A percentile compares a stretch with the other conserved stretches of the same genome.
phyloP scores from a whole-genome alignment of 1,139 yeast species.

The Candida sp. region DNA sequence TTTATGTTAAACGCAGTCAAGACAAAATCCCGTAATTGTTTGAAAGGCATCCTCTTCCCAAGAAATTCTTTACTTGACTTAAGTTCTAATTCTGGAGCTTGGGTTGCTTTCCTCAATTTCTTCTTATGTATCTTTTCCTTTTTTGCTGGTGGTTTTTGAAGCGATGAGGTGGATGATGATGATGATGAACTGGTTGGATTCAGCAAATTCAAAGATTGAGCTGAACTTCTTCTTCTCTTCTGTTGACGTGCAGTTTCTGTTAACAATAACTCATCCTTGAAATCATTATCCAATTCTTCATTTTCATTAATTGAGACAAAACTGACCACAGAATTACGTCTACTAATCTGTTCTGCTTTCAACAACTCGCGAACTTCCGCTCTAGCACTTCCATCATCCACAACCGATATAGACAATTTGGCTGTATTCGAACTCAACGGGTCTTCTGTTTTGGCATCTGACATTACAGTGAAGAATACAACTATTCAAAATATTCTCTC shows the following conservation, averaged over 20 bases:
- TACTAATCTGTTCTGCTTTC: conserved; percentile 1
- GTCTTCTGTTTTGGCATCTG: conserved; percentile 9
- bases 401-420: conserved; percentile 23
- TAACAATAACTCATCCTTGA: conserved; percentile 2
- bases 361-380: conserved; percentile 7
- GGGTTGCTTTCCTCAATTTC: conserved; percentile 30
- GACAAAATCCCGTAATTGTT: conserved; percentile 51
- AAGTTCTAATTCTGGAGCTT: conserved; percentile 23
- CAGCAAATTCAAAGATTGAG: conserved; percentile 13
- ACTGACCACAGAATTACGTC: conserved; percentile 26
- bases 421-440: conserved; percentile 23
- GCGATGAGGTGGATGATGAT: conserved; percentile 9
- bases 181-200: neutral
- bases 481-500: neutral
- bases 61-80: conserved; percentile 5
- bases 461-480: neutral
- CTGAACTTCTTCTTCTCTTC: conserved; percentile 45
- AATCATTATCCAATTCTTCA: conserved; percentile 7
- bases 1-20: conserved; percentile 39
- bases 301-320: conserved; percentile 18
- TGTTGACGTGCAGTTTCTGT: conserved; percentile 10
- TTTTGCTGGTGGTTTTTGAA: conserved; percentile 8
- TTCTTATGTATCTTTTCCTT: conserved; percentile 27
- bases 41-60: conserved; percentile 26
- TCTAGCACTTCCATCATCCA: conserved; percentile 18